Evolutionary conservation across 2,329 filamentous ascomycete species (phyloP), one percentile per base, ranked within the genome.

Genomic region (Colletotrichum echinochloae): DNA sequence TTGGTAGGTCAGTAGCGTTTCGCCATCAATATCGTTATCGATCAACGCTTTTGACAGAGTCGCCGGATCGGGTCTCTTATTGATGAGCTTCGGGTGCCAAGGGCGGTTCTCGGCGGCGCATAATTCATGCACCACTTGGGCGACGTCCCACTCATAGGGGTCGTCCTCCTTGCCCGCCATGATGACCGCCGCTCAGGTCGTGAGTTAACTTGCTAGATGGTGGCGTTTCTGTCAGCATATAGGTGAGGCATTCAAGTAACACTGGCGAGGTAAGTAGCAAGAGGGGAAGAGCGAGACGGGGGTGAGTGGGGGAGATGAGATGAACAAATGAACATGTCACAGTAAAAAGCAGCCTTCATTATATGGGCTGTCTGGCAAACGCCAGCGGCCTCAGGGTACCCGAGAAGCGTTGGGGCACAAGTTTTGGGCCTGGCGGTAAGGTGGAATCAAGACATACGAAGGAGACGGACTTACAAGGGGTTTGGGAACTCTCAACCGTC

Each of bases 111-210:
- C 77, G 2, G 82, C 76, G 28, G 86, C 83, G 77, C 91, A 94
- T 4, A 97, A 83, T 75, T 91, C 90, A 20, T 84, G 78, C 12
- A 92, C 86, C 14, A 97, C 88, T 44, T 89, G 85, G 46, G 92
- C 89, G 39, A 90, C 84, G 44, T 87, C 86, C 94, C 94, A 97
- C 64, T 86, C 76, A 79, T 90, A 92, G n/a, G 94, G 94, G 80
- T 97, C 93, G 66, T 81, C 77, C 20, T 79, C 78, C 79, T 79
- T 61, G 70, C 72, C 33, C 72, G 72, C 76, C 80, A 78, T 81
- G 76, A 14, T 65, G 72, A 51, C 28, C 41, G 39, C 33, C 39
- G 23, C 8, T 62, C 28, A 70, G n/a, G 37, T 39, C 52, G 55
- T 70, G 49, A 26, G 28, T 48, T 9, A n/a, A 26, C 2, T 35